Conservation (phyloP, 2,329 filamentous ascomycete species). For the Aspergillus thermomutatus region DNA sequence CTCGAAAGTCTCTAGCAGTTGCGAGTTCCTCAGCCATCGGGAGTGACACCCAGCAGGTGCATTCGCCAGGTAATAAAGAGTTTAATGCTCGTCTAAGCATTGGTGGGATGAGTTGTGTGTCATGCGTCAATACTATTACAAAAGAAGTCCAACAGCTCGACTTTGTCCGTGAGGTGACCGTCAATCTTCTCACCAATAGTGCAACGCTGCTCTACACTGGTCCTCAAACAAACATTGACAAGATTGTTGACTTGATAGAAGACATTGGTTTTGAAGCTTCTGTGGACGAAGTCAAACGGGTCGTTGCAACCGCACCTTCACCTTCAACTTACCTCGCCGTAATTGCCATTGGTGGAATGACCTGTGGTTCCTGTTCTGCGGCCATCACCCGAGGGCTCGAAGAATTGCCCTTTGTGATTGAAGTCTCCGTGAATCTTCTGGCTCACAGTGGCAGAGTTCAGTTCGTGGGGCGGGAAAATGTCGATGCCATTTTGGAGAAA, state of each 20-base stretch:
- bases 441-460: conserved; percentile 49
- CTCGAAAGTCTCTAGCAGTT: background rate
- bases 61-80: conserved; percentile 4
- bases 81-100: conserved; percentile 47
- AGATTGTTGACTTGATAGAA: conserved; percentile 48
- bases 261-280: conserved; percentile 49
- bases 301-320: conserved; percentile 4
- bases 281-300: conserved; percentile 33
- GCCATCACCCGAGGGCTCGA: conserved; percentile 48
- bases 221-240: conserved; percentile 42
- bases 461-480: conserved; percentile 47
- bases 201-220: conserved; percentile 59
- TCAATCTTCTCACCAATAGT: conserved; percentile 67
- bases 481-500: conserved; percentile 44
- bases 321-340: conserved; percentile 37
- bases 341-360: conserved; percentile 56
- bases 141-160: conserved; percentile 55
- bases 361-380: conserved; percentile 54
- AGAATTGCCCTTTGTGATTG: conserved; percentile 44
- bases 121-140: conserved; percentile 64
- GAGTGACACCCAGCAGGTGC: background rate
- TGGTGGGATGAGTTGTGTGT: conserved; percentile 70
- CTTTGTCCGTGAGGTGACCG: conserved; percentile 56
- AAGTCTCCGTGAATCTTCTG: conserved; percentile 51
- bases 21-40: background rate